Base-by-base conservation (phyloP, 768 basidiomycete genomes). In the Leccinum aurantiacum region DNA sequence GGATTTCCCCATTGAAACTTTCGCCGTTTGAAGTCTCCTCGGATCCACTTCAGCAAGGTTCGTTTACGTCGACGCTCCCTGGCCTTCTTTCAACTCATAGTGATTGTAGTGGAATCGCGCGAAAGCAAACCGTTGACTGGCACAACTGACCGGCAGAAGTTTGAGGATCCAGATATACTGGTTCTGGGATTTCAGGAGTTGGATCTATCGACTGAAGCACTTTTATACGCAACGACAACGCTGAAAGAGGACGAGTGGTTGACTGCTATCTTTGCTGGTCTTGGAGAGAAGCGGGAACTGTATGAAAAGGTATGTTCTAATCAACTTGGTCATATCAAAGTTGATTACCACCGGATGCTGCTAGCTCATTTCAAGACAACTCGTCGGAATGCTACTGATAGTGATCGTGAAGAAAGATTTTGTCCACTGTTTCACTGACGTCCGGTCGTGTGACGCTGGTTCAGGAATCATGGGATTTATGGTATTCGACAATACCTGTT, bases 181-280 rank as follows among this genome's bases (percentile, higher is more conserved):
- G 85, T 89, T n/a, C 69, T 92, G 3, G 89, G 84, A 1, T 91
- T 93, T 64, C 91, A 93, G 71, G 91, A 93, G 67, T 74, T 92
- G 3, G 91, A 93, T 68, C 78, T 86, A 3, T 91, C 90, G 0
- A 79, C 91, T 0, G 90, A 91, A 71, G 89, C 91, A 9, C 75
- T 93, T 57, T 68, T 95, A 0, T 92, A 93, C 60, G 79, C 87
- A 3, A 80, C 84, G 0, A 83, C 81, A 33, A 83, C 86, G 0
- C 68, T 77, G 8, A 79, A 82, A 59, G 89, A 90, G 66, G 90
- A 91, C 44, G 83, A 85, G 0, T 94, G 92, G 92, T 69, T 71
- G 38, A 63, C 76, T 6, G 88, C 90, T 2, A 74, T 87, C 8
- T 81, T 89, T 63, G 88, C 87, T 33, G 83, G 82, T 4, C 75